A percentile compares a stretch with the other conserved stretches of the same genome.
Evolutionary conservation across 139 green algal species (phyloP).

Genomic region (Auxenochlorella protothecoides): DNA sequence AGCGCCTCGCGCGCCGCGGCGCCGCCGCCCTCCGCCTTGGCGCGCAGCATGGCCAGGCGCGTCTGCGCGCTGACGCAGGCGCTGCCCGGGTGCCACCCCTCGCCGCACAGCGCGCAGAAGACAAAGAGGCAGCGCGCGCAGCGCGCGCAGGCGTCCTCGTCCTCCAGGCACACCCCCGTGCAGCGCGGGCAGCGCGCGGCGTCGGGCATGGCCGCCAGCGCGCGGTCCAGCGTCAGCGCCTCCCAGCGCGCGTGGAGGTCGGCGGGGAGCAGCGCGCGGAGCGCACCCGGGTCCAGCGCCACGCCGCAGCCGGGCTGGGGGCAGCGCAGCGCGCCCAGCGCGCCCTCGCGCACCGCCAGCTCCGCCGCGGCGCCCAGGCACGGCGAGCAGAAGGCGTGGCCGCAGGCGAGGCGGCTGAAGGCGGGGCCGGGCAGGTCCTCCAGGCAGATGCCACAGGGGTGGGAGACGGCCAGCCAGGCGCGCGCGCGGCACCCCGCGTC

Average conservation of each 20-base stretch:
- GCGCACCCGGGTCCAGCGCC: conserved; percentile 27
- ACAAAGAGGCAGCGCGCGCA: conserved; percentile 63
- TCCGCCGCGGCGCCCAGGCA: conserved; percentile 45
- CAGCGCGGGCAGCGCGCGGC: conserved; percentile 78
- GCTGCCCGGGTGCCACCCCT: conserved; percentile 45
- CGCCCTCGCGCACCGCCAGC: conserved; percentile 46
- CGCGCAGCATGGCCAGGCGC: conserved; percentile 28
- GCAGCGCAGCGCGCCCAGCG: conserved; percentile 49
- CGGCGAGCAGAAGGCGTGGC: conserved; percentile 58
- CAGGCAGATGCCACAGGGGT: conserved; percentile 46
- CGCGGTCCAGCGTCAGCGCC: conserved; percentile 53
- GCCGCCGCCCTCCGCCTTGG: conserved; percentile 22
- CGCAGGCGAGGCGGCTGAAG: conserved; percentile 45
- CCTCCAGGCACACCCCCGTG: conserved; percentile 50
- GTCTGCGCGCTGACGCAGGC: conserved; percentile 32
- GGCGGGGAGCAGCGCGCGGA: conserved; percentile 25
- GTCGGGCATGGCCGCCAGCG: conserved; percentile 69
- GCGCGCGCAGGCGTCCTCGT: conserved; percentile 58
- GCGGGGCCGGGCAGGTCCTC: conserved; percentile 41
- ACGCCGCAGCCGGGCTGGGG: conserved; percentile 47
- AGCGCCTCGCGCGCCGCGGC: conserved; percentile 8
- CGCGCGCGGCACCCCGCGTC: no score
- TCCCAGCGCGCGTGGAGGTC: conserved; percentile 56
- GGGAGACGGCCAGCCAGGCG: no score
- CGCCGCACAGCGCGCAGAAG: conserved; percentile 68